Base-by-base conservation (phyloP, 345 rosid genomes). In the Gossypium mustelinum region DNA sequence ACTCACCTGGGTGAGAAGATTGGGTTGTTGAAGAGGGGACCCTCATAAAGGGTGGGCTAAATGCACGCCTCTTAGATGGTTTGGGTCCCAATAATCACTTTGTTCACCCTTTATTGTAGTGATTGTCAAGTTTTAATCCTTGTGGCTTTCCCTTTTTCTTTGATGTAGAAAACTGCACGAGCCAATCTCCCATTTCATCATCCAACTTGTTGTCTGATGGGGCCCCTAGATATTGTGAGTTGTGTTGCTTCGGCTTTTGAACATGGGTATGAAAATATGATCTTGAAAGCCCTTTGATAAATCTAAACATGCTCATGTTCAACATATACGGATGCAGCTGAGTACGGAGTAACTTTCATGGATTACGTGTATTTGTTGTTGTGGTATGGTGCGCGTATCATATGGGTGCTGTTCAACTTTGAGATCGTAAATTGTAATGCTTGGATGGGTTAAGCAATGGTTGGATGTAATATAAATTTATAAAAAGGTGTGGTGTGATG, bases 61-160 rank as follows among this genome's bases (percentile, higher is more conserved):
- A 56, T 73, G 91, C 86, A 83, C 85, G 89, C 89, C 67, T 77
- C 77, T 63, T 73, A 7, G 75, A 67, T 71, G 79, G 70, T 51
- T 68, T 77, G 88, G 89, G 89, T 63, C 86, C 89, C 86, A 75
- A 70, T 48, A 52, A 56, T 81, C 76, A 70, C 85, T 77, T 79
- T 75, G 72, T 60, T 73, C 68, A 3, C 10, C 41, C 55, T 74
- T 72, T 80, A 34, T 61, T 43, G 76, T 48, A 54, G 41, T 79
- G 62, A 48, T 74, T 78, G 81, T 79, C 80, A 67, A 62, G 73
- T 74, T 77, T 29, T 25, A 59, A 74, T 41, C 39, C 57, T 24
- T 76, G 77, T 70, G 74, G 78, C 73, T 71, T 75, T 59, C 64
- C 54, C 55, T 47, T 56, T 58, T 76, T 57, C 48, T 48, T 73